Base-by-base conservation (phyloP, 805 yeast genomes). In the Millerozyma miso region DNA sequence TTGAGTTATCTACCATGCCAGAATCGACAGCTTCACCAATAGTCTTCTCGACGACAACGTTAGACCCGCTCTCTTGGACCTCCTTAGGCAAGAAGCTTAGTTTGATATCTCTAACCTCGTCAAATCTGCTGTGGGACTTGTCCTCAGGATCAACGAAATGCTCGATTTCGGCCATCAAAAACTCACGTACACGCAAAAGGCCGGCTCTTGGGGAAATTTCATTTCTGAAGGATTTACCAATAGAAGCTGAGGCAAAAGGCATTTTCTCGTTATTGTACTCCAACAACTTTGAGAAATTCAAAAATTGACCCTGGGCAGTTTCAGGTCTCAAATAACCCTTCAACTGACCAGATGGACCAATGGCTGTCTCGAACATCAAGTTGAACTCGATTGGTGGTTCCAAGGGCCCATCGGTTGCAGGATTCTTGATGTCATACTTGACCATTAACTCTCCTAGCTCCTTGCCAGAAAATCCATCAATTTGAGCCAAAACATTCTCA, bases 201-300 rank as follows among this genome's bases (percentile, higher is more conserved):
- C 99, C 99, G 19, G 98, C 87, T 69, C 99, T 84, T 56, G 99
- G 99, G 38, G 97, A 88, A 59, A 93, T 93, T 74, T 93, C 99
- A 69, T 93, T 93, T 76, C 99, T 86, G 79, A 93, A 93, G 12
- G 98, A 90, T 70, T 93, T 93, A 63, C 99, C 99, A 60, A 93
- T 88, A 32, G 97, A 86, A 40, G 99, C 99, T 50, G 97, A 88
- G n/a, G 99, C 99, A 68, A 93, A 93, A 45, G 99, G 99, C 91
- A 95, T 90, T 67, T 83, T 86, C 67, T 85, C 82, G 73, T 93
- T 93, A 80, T 93, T 93, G 76, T 82, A 87, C 60, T 93, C 99
- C 57, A 88, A 79, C 59, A 93, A 77, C 70, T 91, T 95, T 74
- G 81, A 80, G 73, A 93, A 93, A 77, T 93, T 93, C 62, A 93